Evolutionary conservation across 306 rosid genomes (phyloP).

Genomic region (Glycyrrhiza uralensis): DNA sequence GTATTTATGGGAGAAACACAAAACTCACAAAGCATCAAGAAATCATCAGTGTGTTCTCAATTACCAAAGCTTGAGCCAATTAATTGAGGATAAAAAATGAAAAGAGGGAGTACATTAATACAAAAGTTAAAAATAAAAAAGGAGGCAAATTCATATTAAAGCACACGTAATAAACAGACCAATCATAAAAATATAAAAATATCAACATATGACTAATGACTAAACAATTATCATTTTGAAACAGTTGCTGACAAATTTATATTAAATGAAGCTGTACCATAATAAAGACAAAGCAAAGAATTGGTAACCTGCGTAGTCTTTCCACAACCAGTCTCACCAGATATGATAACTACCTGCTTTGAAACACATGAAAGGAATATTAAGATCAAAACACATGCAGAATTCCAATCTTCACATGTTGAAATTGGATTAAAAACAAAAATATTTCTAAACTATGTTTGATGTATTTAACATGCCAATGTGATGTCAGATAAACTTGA

Average conservation of each 20-base stretch:
- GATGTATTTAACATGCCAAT: conserved; percentile 18
- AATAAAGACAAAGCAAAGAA: conserved; percentile 44
- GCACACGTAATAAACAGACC: background rate
- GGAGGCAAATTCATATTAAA: background rate
- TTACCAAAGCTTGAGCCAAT: conserved; percentile 11
- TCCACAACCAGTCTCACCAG: conserved; percentile 98
- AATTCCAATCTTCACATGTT: conserved; percentile 20
- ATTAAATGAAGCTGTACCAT: conserved; percentile 35
- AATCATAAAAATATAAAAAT: conserved; percentile 12
- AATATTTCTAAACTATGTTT: background rate
- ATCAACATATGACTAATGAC: background rate
- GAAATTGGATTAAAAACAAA: conserved; percentile 17
- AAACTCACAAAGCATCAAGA: conserved; percentile 28
- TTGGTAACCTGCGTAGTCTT: conserved; percentile 93
- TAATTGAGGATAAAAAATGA: background rate
- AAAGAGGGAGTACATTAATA: background rate
- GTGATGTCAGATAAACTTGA: conserved; percentile 7
- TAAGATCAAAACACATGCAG: conserved; percentile 22
- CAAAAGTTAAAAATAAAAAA: background rate
- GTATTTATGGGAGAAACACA: conserved; percentile 17
- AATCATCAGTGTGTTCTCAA: conserved; percentile 1
- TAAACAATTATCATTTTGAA: conserved; percentile 3
- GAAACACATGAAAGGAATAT: conserved; percentile 27
- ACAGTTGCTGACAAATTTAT: conserved; percentile 21
- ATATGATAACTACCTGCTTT: conserved; percentile 84